Evolutionary conservation across 306 rosid genomes (phyloP).

Genomic region (Cyclanthera cordifolia): DNA sequence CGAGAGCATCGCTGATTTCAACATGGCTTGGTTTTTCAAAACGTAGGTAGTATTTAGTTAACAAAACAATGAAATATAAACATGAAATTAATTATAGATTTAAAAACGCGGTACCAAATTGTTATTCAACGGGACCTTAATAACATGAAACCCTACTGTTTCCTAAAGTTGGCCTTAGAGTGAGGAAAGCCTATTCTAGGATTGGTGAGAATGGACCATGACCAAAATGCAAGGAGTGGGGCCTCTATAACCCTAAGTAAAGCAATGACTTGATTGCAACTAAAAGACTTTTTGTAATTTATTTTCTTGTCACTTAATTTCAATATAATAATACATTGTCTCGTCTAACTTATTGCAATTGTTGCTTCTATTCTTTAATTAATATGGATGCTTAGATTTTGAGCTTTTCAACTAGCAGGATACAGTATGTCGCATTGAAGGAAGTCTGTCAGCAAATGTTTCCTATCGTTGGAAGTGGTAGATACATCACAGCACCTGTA

Average conservation of each 20-base stretch:
- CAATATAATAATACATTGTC: too few species aligned
- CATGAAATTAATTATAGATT: too few species aligned
- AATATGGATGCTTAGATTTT: background rate
- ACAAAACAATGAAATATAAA: too few species aligned
- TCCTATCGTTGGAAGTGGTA: slow-evolving; percentile 91
- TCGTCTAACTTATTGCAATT: background rate
- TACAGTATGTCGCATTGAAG: slow-evolving; percentile 65
- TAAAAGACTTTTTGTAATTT: background rate
- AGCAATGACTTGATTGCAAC: background rate
- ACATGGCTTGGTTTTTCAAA: too few species aligned
- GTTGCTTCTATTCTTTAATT: background rate
- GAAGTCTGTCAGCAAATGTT: slow-evolving; percentile 76
- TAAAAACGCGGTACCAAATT: too few species aligned
- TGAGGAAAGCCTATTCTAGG: background rate
- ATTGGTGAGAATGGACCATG: background rate
- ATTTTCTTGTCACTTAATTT: background rate
- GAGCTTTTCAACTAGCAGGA: slow-evolving; percentile 30
- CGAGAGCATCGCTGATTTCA: too few species aligned
- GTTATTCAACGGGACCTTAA: background rate
- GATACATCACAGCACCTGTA: slow-evolving; percentile 81
- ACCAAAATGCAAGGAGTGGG: background rate
- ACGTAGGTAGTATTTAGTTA: too few species aligned
- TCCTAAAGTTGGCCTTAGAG: background rate
- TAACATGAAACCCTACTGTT: background rate
- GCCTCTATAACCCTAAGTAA: background rate